Evolutionary conservation across 75 land plant genomes (phyloP).

Genomic region (Azolla pinnata): DNA sequence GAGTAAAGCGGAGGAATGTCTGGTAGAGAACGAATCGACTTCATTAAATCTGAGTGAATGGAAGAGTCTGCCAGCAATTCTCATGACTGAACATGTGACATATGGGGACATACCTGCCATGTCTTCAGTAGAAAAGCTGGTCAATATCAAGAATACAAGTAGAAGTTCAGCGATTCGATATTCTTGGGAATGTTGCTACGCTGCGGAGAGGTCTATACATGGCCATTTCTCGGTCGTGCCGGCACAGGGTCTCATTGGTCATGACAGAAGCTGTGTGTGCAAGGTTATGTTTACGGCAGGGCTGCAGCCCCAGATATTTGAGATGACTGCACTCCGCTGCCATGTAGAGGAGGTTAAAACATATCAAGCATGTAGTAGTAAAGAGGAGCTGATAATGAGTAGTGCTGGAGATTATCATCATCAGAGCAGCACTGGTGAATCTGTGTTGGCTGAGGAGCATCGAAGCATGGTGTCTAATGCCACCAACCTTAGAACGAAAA

Average conservation of each 20-base stretch:
- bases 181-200: constrained; percentile 22
- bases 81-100: constrained; percentile 21
- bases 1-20: too few species aligned
- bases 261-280: constrained; percentile 16
- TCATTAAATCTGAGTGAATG: constrained; percentile 13
- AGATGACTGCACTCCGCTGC: constrained; percentile 21
- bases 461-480: too few species aligned
- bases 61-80: constrained; percentile 17
- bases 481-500: too few species aligned
- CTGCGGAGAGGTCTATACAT: constrained; percentile 17
- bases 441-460: too few species aligned
- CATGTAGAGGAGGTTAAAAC: not conserved
- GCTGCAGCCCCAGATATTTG: constrained; percentile 25
- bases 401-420: too few species aligned
- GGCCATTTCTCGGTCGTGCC: constrained; percentile 26
- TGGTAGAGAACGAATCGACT: too few species aligned
- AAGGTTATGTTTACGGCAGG: constrained; percentile 25
- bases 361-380: too few species aligned
- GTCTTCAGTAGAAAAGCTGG: constrained; percentile 14
- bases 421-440: too few species aligned
- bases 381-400: too few species aligned
- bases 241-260: constrained; percentile 15
- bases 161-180: constrained; percentile 1
- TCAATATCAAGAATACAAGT: constrained; percentile 15
- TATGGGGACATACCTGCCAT: constrained; percentile 18